Conservation (phyloP, 2,329 filamentous ascomycete genomes). For the Thielaviopsis musarum region DNA sequence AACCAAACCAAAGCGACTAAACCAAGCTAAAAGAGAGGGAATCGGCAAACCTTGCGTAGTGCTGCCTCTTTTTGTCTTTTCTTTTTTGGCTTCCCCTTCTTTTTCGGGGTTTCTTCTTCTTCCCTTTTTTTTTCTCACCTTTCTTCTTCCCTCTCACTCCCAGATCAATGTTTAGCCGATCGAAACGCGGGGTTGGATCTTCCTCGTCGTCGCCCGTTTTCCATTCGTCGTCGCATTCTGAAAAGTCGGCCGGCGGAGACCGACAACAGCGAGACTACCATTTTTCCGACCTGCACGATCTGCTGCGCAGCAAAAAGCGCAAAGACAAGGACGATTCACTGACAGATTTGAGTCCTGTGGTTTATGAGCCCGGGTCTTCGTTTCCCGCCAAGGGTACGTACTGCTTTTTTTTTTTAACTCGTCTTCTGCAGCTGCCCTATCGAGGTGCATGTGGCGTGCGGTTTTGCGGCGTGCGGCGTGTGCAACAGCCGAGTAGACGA, state of each 20-base stretch:
- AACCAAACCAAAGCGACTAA: background rate
- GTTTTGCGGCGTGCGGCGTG: background rate
- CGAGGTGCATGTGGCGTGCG: background rate
- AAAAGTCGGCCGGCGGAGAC: background rate
- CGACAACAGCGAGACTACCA: conserved; percentile 1
- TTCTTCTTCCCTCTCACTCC: background rate
- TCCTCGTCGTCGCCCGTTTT: conserved; percentile 4
- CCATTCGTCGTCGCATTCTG: background rate
- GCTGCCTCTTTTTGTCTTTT: background rate
- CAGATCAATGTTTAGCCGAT: conserved; percentile 4
- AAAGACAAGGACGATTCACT: background rate
- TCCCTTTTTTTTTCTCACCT: background rate
- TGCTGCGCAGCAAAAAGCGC: conserved; percentile 3
- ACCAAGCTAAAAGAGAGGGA: background rate
- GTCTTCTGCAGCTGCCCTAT: background rate
- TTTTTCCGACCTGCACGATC: conserved; percentile 3
- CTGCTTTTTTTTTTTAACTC: background rate
- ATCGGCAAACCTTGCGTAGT: background rate
- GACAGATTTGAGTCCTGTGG: conserved; percentile 2
- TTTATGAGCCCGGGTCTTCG: conserved; percentile 6
- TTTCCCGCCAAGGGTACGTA: conserved; percentile 7
- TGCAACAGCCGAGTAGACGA: background rate
- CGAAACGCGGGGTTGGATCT: conserved; percentile 5
- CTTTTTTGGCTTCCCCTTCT: background rate
- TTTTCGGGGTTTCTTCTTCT: background rate